These are phyloP conservation scores for Diplodia scrobiculata DNA, from an alignment of 2,329 filamentous ascomycete genomes.

Conservation along the genomic window DNA sequence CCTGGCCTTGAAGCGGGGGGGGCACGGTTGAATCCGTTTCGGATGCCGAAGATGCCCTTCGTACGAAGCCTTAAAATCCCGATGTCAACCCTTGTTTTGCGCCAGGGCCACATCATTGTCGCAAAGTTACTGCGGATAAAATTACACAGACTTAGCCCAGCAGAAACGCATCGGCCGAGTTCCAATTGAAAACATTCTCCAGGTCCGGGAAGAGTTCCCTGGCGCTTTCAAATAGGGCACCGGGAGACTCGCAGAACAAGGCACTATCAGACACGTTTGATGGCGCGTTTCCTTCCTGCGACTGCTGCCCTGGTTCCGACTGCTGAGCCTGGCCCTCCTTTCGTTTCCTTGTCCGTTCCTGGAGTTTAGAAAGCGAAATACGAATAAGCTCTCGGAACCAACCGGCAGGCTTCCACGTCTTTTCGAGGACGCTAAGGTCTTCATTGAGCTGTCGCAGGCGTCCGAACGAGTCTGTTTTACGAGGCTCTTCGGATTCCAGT, in stretches of 20 bases:
- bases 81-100: neutral
- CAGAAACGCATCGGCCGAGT: constrained; percentile 3
- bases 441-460: constrained; percentile 9
- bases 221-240: constrained; percentile 5
- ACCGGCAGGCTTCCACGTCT: constrained; percentile 10
- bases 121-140: no score
- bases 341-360: neutral
- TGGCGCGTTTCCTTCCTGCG: neutral
- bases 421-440: constrained; percentile 6
- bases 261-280: neutral
- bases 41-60: neutral
- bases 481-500: neutral
- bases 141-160: neutral
- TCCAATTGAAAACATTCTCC: neutral
- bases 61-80: neutral
- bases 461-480: constrained; percentile 1
- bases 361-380: constrained; percentile 15
- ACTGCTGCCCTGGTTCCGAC: neutral
- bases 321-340: neutral
- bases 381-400: constrained; percentile 22
- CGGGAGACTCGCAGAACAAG: constrained; percentile 10
- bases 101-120: no score
- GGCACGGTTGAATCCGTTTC: neutral
- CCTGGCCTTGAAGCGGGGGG: neutral
- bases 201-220: constrained; percentile 19